Evolutionary conservation across 108 stramenopile species (phyloP).

Genomic region (Fragilaria radians): DNA sequence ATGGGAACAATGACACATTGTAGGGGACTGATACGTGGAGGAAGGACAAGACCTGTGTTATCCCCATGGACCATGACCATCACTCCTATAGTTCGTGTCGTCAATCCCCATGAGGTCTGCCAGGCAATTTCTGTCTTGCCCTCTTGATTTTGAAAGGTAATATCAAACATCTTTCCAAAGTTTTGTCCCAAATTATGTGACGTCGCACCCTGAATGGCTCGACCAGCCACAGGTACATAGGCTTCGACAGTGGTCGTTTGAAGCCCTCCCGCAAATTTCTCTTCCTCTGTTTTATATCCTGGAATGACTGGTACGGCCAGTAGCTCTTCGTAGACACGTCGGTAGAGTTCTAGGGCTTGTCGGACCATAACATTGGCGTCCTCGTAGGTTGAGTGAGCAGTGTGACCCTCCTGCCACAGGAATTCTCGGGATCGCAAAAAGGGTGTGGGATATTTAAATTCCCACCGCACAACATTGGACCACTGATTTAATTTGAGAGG

Average conservation of each 20-base stretch:
- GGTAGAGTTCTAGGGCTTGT: constrained; percentile 94
- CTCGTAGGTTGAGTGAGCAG: constrained; percentile 94
- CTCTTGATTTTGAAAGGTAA: constrained; percentile 92
- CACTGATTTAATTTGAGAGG: constrained; percentile 99
- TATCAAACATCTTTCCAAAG: constrained; percentile 99
- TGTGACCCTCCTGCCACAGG: constrained; percentile 99
- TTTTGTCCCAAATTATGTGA: constrained; percentile 98
- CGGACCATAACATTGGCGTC: constrained; percentile 97
- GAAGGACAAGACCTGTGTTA: constrained; percentile 96
- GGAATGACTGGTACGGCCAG: constrained; percentile 97
- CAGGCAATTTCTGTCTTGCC: constrained; percentile 84
- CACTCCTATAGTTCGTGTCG: constrained; percentile 97
- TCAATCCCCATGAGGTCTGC: constrained; percentile 99
- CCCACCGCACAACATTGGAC: constrained; percentile 99
- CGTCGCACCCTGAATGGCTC: constrained; percentile 99
- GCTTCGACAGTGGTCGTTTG: constrained; percentile 98
- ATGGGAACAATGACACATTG: constrained; percentile 98
- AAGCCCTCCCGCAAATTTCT: constrained; percentile 98
- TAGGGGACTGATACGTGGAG: constrained; percentile 92
- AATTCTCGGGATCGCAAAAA: constrained; percentile 97
- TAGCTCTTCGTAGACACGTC: constrained; percentile 95
- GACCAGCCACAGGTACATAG: constrained; percentile 93
- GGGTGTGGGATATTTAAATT: constrained; percentile 98
- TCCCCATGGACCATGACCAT: constrained; percentile 99
- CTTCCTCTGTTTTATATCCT: constrained; percentile 96